Evolutionary conservation across 2,329 filamentous ascomycete species (phyloP).

Genomic region (Aschersonia sp.): DNA sequence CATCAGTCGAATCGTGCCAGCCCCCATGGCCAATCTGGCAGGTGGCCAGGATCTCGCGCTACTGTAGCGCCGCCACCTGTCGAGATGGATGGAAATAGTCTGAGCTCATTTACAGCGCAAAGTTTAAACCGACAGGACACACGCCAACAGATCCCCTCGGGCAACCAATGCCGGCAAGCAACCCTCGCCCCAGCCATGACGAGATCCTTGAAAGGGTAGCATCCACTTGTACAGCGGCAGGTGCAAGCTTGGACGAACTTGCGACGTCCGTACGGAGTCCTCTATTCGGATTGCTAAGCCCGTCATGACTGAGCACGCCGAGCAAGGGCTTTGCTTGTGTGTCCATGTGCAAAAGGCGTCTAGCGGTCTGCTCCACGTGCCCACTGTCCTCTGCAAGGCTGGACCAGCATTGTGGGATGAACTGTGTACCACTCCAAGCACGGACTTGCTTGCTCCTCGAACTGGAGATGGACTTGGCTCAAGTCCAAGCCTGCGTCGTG

Average conservation of each 20-base stretch:
- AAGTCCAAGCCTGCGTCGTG: not conserved
- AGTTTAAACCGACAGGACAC: not conserved
- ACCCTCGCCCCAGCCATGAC: not conserved
- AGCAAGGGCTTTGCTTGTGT: no score
- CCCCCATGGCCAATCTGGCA: not conserved
- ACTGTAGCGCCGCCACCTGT: not conserved
- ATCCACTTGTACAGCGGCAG: no score
- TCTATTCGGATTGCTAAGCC: no score
- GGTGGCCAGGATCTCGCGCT: not conserved
- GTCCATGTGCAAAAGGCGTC: no score
- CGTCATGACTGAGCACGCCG: no score
- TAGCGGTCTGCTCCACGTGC: no score
- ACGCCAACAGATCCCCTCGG: not conserved
- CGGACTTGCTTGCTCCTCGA: no score
- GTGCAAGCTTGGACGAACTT: no score
- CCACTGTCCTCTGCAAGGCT: no score
- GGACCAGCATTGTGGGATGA: no score
- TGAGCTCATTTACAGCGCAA: not conserved
- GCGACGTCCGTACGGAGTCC: no score
- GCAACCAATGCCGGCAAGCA: not conserved
- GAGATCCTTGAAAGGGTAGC: not conserved
- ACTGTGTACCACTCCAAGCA: no score
- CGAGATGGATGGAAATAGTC: not conserved
- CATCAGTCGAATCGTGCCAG: not conserved
- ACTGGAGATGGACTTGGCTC: not conserved